A percentile compares a stretch with the other conserved stretches of the same genome.
These are phyloP conservation scores for Pseudonitzschia delicatissima DNA, from an alignment of 108 stramenopile genomes.

Conservation along the genomic window DNA sequence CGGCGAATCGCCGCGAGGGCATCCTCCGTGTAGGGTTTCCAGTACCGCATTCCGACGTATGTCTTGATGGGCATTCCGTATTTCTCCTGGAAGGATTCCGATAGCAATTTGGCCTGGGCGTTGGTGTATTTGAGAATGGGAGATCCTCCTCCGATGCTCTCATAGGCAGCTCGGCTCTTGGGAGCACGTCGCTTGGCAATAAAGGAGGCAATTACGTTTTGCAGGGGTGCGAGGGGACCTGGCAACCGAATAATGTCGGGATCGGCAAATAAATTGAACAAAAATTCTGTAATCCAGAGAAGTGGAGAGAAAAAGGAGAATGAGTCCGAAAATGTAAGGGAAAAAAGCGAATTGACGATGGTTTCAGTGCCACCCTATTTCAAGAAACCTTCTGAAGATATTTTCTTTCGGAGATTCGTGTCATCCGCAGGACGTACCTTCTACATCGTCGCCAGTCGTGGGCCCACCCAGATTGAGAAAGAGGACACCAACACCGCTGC, in stretches of 20 bases:
- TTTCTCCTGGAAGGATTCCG: slow-evolving; percentile 47
- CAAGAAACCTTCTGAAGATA: no score
- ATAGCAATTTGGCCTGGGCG: slow-evolving; percentile 79
- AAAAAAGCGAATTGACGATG: background rate
- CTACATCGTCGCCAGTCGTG: slow-evolving; percentile 87
- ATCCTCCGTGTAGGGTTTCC: slow-evolving; percentile 97
- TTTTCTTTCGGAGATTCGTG: no score
- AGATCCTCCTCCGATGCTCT: slow-evolving; percentile 95
- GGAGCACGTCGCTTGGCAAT: slow-evolving; percentile 92
- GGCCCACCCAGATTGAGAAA: slow-evolving; percentile 95
- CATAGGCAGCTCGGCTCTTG: slow-evolving; percentile 91
- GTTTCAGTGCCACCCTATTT: background rate
- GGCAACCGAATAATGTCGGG: slow-evolving; percentile 98
- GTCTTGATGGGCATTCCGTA: slow-evolving; percentile 76
- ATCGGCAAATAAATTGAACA: slow-evolving; percentile 98
- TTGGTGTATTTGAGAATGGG: slow-evolving; percentile 92
- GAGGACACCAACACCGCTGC: slow-evolving; percentile 80
- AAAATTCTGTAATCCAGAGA: no score
- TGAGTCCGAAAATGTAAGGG: no score
- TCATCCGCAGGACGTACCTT: slow-evolving; percentile 48
- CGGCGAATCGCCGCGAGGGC: slow-evolving; percentile 80
- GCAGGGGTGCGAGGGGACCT: slow-evolving; percentile 68
- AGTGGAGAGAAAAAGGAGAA: no score
- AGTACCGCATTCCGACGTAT: slow-evolving; percentile 98
- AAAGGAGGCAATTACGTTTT: slow-evolving; percentile 73